These are phyloP conservation scores for Aspergillus bertholletiae DNA, from an alignment of 495 filamentous ascomycete genomes.

Conservation along the genomic window DNA sequence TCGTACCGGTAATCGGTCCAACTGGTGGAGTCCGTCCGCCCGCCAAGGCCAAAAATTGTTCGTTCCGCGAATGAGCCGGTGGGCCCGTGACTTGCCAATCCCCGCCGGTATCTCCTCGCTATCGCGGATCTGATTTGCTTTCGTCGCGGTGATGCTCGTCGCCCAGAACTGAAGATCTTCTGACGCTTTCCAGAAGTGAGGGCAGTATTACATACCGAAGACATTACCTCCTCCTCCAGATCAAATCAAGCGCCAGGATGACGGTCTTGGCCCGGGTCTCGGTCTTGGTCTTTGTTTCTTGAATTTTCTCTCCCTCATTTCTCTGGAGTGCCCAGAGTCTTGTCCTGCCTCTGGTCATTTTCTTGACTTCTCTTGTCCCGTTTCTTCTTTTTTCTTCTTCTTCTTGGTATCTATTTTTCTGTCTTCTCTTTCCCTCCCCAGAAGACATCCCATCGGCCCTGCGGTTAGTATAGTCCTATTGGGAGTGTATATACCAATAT, in stretches of 20 bases:
- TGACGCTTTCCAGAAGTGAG: not conserved
- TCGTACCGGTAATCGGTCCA: not conserved
- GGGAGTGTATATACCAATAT: not conserved
- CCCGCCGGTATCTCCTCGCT: slow-evolving; percentile 8
- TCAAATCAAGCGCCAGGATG: slow-evolving; percentile 16
- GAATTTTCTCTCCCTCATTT: slow-evolving; percentile 11
- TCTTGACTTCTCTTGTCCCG: slow-evolving; percentile 16
- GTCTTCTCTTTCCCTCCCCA: slow-evolving; percentile 1
- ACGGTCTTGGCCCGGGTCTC: slow-evolving; percentile 8
- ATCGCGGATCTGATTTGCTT: slow-evolving; percentile 2
- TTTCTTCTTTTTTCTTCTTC: slow-evolving; percentile 16
- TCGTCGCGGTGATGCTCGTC: not conserved
- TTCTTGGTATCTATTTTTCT: slow-evolving; percentile 12
- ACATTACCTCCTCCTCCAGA: slow-evolving; percentile 10
- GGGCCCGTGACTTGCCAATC: slow-evolving; percentile 17
- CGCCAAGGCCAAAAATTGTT: slow-evolving; percentile 14
- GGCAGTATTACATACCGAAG: slow-evolving; percentile 6
- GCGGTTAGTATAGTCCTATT: not conserved
- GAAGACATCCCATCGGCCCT: not conserved
- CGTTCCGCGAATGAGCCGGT: slow-evolving; percentile 9
- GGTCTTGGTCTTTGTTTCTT: slow-evolving; percentile 16
- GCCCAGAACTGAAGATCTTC: not conserved
- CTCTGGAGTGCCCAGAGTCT: slow-evolving; percentile 14
- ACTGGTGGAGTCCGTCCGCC: slow-evolving; percentile 1
- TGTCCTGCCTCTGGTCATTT: slow-evolving; percentile 9